Evolutionary conservation across 1,284 basidiomycete species (phyloP), one percentile per base, ranked within the genome.

Genomic region (Apiotrichum sp.): DNA sequence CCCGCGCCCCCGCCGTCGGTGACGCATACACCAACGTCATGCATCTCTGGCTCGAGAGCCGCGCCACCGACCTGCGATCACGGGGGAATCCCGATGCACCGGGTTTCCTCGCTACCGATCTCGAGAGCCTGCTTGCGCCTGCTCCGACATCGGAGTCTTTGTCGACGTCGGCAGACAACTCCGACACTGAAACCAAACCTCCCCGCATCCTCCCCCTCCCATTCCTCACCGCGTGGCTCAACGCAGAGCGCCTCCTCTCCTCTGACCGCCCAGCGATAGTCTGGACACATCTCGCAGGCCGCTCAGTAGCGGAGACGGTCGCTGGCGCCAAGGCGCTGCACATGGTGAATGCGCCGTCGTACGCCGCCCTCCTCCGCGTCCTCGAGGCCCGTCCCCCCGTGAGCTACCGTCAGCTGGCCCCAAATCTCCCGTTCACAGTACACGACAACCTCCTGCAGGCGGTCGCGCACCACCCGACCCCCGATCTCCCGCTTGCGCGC

Each of bases 201-300:
- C n/a, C 33, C 33, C 35, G 47, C 7, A 22, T 29, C 6, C 52
- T 63, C 0, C 50, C 53, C 6, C 29, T 53, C 7, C 40, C 36
- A 10, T 69, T 69, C 46, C 29, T 65, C 29, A 65, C 56, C 31
- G 50, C 52, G 4, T 69, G 67, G 67, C 53, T 67, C 51, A 62
- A 56, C 22, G 64, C 65, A 14, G 67, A 69, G 46, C 42, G 52
- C 38, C 16, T 53, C 50, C 35, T 55, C 32, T 34, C 11, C 13
- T 10, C 50, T 3, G 33, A 9, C n/a, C 29, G 32, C 6, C 16
- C 13, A 3, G 35, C 29, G 9, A n/a, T 48, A 29, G 29, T 51
- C 5, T 51, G 44, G 43, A 3, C 38, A 2, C 9, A 14, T 11
- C 8, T 45, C n/a, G 13, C 46, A 4, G 44, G 55, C 1, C 38